Evolutionary conservation across 169 alveolate species (phyloP).

Genomic region (Plasmodium billcollinsi): DNA sequence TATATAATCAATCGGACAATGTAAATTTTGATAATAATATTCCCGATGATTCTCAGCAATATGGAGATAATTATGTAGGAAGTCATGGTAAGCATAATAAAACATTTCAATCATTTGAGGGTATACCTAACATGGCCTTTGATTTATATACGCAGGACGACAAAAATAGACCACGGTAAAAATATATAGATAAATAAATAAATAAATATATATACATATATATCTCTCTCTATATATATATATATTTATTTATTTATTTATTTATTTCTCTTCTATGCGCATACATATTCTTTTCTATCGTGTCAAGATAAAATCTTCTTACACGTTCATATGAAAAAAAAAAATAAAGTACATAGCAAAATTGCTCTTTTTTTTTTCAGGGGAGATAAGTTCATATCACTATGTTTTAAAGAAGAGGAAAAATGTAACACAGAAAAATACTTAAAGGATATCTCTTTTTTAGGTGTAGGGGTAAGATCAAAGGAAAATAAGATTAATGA

Average conservation of each 20-base stretch:
- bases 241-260: neutral
- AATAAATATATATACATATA: neutral
- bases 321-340: neutral
- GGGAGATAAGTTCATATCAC: slow-evolving; percentile 21
- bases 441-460: slow-evolving; percentile 36
- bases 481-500: slow-evolving; percentile 63
- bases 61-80: slow-evolving; percentile 2
- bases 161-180: slow-evolving; percentile 23
- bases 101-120: slow-evolving; percentile 49
- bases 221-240: neutral
- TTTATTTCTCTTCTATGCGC: neutral
- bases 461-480: slow-evolving; percentile 58
- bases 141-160: slow-evolving; percentile 30
- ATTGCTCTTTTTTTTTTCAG: neutral
- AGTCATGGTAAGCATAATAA: neutral
- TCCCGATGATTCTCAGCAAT: neutral
- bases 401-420: slow-evolving; percentile 70
- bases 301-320: too few species aligned
- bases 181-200: neutral
- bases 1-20: slow-evolving; percentile 1
- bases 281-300: too few species aligned
- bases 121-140: slow-evolving; percentile 55
- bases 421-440: slow-evolving; percentile 25
- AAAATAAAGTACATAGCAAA: too few species aligned
- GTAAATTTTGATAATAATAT: neutral